Percentiles rank a stretch among this genome's conserved stretches.
phyloP scores from a whole-genome alignment of 2,329 filamentous ascomycete species.

The Golovinomyces cichoracearum region DNA sequence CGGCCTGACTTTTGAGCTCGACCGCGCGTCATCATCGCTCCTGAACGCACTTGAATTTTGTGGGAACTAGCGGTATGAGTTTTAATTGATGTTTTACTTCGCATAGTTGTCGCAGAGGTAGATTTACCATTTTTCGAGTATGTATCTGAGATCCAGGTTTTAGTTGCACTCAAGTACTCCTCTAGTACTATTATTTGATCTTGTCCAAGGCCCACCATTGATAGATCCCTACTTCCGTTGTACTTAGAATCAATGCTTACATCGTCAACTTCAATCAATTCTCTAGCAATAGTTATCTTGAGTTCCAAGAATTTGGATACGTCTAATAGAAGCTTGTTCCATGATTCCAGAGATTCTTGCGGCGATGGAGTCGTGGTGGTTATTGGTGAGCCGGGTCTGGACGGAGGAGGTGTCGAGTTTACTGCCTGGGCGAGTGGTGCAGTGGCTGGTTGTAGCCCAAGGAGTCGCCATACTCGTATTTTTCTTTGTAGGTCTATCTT shows the following conservation, averaged over 20 bases:
- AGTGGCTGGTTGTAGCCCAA: constrained; percentile 9
- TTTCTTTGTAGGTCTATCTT: constrained; percentile 44
- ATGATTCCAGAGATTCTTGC: constrained; percentile 15
- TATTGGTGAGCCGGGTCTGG: constrained; percentile 12
- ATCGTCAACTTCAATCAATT: constrained; percentile 38
- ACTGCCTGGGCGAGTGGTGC: constrained; percentile 17
- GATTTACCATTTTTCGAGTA: constrained; percentile 8
- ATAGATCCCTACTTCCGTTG: constrained; percentile 45
- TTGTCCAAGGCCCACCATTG: constrained; percentile 38
- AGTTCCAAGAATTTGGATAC: constrained; percentile 36
- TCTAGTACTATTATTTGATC: constrained; percentile 64
- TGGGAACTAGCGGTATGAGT: constrained; percentile 32
- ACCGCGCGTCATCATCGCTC: constrained; percentile 42
- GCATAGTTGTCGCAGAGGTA: constrained; percentile 6
- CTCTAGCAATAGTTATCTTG: constrained; percentile 34
- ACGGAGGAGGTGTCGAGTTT: constrained; percentile 17
- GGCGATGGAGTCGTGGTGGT: constrained; percentile 1
- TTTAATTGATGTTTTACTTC: constrained; percentile 13
- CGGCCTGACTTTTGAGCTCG: constrained; percentile 42
- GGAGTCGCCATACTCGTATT: constrained; percentile 31
- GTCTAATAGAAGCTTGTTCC: constrained; percentile 21
- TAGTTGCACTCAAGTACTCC: constrained; percentile 37
- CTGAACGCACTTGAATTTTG: constrained; percentile 37
- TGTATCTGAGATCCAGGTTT: constrained; percentile 30
- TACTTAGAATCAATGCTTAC: constrained; percentile 48